Conservation (phyloP, 2,329 filamentous ascomycete genomes). For the Fusarium dimerum region DNA sequence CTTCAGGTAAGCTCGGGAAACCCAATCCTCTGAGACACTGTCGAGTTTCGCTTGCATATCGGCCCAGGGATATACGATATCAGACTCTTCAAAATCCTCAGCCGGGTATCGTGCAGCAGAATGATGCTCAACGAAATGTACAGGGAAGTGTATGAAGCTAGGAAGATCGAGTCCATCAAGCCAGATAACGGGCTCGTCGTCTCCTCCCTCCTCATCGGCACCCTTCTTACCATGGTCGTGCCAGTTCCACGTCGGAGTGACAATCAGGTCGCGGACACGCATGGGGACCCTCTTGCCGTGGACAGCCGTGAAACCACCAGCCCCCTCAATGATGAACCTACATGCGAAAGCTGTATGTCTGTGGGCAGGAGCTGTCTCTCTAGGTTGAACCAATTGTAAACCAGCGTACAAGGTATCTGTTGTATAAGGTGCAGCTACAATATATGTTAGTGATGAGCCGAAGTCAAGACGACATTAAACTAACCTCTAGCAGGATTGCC, state of each 20-base stretch:
- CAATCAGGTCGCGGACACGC: conserved; percentile 54
- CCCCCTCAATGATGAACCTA: conserved; percentile 58
- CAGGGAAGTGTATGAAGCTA: conserved; percentile 48
- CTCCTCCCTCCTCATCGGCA: conserved; percentile 27
- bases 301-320: conserved; percentile 55
- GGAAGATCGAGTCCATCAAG: conserved; percentile 58
- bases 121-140: conserved; percentile 56
- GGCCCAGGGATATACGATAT: conserved; percentile 51
- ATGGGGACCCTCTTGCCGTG: conserved; percentile 54
- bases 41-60: conserved; percentile 47
- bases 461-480: too few species aligned
- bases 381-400: conserved; percentile 56
- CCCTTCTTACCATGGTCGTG: conserved; percentile 62
- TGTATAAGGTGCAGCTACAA: conserved; percentile 50
- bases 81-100: conserved; percentile 41
- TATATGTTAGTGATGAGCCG: neutral
- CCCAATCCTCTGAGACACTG: conserved; percentile 27
- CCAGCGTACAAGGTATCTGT: conserved; percentile 60
- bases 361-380: conserved; percentile 56
- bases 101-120: conserved; percentile 46
- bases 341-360: conserved; percentile 56
- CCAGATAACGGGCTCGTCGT: conserved; percentile 52
- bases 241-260: conserved; percentile 60
- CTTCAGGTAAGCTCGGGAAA: conserved; percentile 35
- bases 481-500: conserved; percentile 41